phyloP scores from a whole-genome alignment of 345 rosid species.

The Boechera retrofracta region DNA sequence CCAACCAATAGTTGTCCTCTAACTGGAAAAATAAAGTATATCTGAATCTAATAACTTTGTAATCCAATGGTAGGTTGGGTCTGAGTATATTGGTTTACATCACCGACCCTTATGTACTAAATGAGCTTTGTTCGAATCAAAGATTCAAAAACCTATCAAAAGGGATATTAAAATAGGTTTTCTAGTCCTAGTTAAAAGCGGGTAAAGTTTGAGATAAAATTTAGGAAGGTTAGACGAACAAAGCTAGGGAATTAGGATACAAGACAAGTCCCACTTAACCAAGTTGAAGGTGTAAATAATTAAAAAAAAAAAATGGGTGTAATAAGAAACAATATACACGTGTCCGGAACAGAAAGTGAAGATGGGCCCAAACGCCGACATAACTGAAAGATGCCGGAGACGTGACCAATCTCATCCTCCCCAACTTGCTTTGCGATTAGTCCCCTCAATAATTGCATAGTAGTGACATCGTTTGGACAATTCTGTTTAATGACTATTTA shows the following conservation, averaged over 20 bases:
- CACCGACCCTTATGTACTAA: neutral
- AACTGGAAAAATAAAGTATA: too few species aligned
- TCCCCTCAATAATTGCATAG: slow-evolving; percentile 21
- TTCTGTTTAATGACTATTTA: neutral
- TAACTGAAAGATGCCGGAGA: slow-evolving; percentile 39
- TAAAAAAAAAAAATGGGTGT: neutral
- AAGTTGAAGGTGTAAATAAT: slow-evolving; percentile 1
- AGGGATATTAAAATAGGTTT: too few species aligned
- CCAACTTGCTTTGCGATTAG: slow-evolving; percentile 21
- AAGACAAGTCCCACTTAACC: neutral
- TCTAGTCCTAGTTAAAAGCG: too few species aligned
- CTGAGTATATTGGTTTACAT: neutral
- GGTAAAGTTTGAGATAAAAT: neutral
- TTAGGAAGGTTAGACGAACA: neutral
- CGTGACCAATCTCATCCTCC: slow-evolving; percentile 32
- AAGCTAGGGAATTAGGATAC: neutral
- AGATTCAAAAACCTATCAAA: neutral
- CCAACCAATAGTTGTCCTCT: too few species aligned
- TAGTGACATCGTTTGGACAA: slow-evolving; percentile 12
- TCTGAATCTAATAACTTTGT: too few species aligned
- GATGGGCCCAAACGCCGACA: slow-evolving; percentile 35
- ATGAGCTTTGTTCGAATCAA: neutral
- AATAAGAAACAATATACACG: slow-evolving; percentile 5
- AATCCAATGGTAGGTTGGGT: neutral
- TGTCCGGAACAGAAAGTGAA: slow-evolving; percentile 16